Evolutionary conservation across 768 basidiomycete species (phyloP).

Genomic region (Macrocybe gigantea): DNA sequence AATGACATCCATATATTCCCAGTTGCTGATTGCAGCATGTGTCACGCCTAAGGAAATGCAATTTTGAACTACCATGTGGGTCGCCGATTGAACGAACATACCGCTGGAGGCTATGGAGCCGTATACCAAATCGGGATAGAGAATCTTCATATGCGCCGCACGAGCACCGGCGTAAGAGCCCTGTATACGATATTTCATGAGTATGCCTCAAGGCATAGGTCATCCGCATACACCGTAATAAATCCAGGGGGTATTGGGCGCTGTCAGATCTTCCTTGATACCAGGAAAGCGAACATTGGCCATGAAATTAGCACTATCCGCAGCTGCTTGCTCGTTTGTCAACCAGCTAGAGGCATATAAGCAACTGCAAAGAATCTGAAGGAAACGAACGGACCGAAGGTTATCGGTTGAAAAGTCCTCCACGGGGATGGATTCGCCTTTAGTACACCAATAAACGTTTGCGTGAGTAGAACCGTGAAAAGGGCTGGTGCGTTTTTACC

Average conservation of each 20-base stretch:
- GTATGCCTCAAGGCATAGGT: neutral
- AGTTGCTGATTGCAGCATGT: conserved; percentile 74
- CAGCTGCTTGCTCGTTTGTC: conserved; percentile 82
- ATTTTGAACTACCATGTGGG: neutral
- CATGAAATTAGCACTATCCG: conserved; percentile 93
- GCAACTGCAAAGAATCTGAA: conserved; percentile 1
- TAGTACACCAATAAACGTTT: conserved; percentile 8
- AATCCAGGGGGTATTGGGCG: conserved; percentile 78
- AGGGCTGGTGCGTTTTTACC: conserved; percentile 30
- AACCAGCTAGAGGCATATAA: conserved; percentile 56
- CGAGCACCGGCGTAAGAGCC: conserved; percentile 92
- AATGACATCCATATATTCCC: conserved; percentile 87
- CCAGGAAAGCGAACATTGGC: conserved; percentile 68
- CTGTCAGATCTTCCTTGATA: conserved; percentile 64
- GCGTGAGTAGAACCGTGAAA: conserved; percentile 5
- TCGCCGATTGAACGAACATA: conserved; percentile 18
- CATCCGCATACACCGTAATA: conserved; percentile 75
- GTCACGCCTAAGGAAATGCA: conserved; percentile 56
- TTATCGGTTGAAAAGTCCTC: conserved; percentile 76
- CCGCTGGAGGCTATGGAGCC: conserved; percentile 89
- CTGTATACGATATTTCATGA: conserved; percentile 25
- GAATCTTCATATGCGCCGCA: conserved; percentile 83
- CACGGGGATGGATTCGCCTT: conserved; percentile 74
- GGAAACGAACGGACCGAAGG: conserved; percentile 45
- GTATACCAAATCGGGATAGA: conserved; percentile 85